Evolutionary conservation across 169 alveolate species (phyloP), one percentile per base, ranked within the genome.

Genomic region (Plasmodium chabaudi): DNA sequence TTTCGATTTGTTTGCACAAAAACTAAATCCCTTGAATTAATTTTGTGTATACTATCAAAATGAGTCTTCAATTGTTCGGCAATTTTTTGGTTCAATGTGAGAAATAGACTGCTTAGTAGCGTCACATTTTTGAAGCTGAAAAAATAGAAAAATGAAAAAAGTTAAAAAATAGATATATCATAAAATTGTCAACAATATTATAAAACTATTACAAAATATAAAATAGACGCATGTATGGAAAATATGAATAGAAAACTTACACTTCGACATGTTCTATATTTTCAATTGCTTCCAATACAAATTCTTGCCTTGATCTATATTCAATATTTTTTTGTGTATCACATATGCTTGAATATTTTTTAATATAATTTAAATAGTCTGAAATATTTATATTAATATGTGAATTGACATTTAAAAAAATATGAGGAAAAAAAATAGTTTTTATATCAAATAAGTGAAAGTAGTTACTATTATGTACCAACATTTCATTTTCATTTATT

Each of bases 1-100:
- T 82, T 55, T 42, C 69, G 27, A 27, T 82, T 82, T 19, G 90
- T 82, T 72, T 82, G 90, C 17, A 82, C 90, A 42, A 67, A 69
- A 47, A 82, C 46, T 27, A 67, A 82, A 15, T 82, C 90, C 15
- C 56, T 82, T 17, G 84, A 70, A 42, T 82, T 82, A 5, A 82
- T 60, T 13, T 67, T 59, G 9, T 71, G 86, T n/a, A 82, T 53
- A n/a, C 69, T 42, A 21, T 82, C 84, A 21, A 82, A 49, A 49
- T 82, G 61, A n/a, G 21, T 23, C 15, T 55, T 42, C 25, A 82
- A 44, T 27, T 46, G 39, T 44, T 82, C 23, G 67, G 67, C 72
- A 5, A 42, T 53, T 25, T 55, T 59, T n/a, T 47, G 19, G 56
- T 82, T 82, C 21, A 65, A 39, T 15, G 55, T 39, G 19, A 82